Evolutionary conservation across 2,329 filamentous ascomycete genomes (phyloP), one percentile per base, ranked within the genome.

Genomic region (Aureobasidium sp.): DNA sequence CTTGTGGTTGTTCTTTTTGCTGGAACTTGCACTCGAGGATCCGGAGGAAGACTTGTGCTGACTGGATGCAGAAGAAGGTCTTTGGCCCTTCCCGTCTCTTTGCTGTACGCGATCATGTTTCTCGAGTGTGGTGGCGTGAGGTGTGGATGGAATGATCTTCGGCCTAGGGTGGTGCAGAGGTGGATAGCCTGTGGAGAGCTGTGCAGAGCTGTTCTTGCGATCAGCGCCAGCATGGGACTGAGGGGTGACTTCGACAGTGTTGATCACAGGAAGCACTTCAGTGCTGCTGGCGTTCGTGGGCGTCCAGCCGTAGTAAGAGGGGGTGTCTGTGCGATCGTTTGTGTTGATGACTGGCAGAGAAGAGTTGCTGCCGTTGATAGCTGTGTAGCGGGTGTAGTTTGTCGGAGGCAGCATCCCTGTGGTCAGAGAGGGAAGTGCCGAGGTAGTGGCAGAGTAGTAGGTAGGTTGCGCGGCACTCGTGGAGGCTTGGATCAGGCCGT

Each of bases 231-330:
- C 53, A 36, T 27, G 45, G n/a, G 39, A 36, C 6, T 57, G 39
- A n/a, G 44, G 9, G 11, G 44, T 59, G 16, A 47, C 15, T 11
- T 49, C 57, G 10, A 49, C 27, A 3, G 44, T 49, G 11, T 39
- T 59, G 25, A 49, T 21, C n/a, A 42, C 16, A n/a, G 57, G 45
- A 0, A 44, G 10, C 11, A n/a, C 30, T 29, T 44, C 44, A 3
- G 45, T 47, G 32, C 45, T 27, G 27, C 37, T 47, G 27, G 36
- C 42, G 16, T 53, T 61, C 5, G 47, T 44, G 8, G 50, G 34
- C 6, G 39, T 48, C 59, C 59, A 61, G 41, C 49, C 32, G 42
- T 61, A 54, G 15, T 47, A 54, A 16, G 59, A 37, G 11, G 55
- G 29, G 11, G 34, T 10, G n/a, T 52, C 48, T 27, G 37, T 27